Evolutionary conservation across 2,329 filamentous ascomycete species (phyloP).

Genomic region (Daldinia eschscholtzii): DNA sequence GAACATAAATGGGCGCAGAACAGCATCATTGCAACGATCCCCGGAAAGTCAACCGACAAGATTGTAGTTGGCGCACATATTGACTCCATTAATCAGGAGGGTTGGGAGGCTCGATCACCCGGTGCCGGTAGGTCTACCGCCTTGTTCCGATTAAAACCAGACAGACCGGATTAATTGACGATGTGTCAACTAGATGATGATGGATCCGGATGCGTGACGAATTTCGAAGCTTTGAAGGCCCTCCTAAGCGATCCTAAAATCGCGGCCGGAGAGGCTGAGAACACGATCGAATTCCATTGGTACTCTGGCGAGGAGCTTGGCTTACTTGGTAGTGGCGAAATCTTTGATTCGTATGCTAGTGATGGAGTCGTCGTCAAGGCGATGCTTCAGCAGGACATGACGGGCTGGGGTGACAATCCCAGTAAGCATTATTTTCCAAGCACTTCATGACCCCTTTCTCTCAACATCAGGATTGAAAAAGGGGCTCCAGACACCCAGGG

Average conservation of each 20-base stretch:
- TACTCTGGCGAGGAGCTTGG: slow-evolving; percentile 87
- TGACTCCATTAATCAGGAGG: slow-evolving; percentile 82
- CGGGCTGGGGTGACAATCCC: slow-evolving; percentile 53
- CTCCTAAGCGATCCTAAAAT: slow-evolving; percentile 74
- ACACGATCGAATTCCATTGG: slow-evolving; percentile 89
- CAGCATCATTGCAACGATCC: slow-evolving; percentile 84
- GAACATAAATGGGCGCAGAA: slow-evolving; percentile 80
- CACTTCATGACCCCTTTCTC: not conserved
- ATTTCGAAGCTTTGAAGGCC: slow-evolving; percentile 81
- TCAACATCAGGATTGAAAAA: not conserved
- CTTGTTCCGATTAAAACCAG: not conserved
- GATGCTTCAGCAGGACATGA: slow-evolving; percentile 62
- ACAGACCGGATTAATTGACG: not conserved
- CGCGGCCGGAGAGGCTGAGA: slow-evolving; percentile 71
- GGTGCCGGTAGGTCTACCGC: slow-evolving; percentile 61
- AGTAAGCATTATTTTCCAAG: slow-evolving; percentile 23
- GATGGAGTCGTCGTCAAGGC: slow-evolving; percentile 54
- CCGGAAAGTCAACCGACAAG: slow-evolving; percentile 78
- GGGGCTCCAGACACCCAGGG: too few relatives aligned
- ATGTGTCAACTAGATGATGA: slow-evolving; percentile 72
- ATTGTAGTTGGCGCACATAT: slow-evolving; percentile 84
- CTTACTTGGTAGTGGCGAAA: slow-evolving; percentile 76
- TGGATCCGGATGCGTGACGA: slow-evolving; percentile 81
- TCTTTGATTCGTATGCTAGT: slow-evolving; percentile 56
- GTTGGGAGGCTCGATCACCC: slow-evolving; percentile 78